Base-by-base conservation (phyloP, 2,329 filamentous ascomycete genomes). In the Cercospora beticola region DNA sequence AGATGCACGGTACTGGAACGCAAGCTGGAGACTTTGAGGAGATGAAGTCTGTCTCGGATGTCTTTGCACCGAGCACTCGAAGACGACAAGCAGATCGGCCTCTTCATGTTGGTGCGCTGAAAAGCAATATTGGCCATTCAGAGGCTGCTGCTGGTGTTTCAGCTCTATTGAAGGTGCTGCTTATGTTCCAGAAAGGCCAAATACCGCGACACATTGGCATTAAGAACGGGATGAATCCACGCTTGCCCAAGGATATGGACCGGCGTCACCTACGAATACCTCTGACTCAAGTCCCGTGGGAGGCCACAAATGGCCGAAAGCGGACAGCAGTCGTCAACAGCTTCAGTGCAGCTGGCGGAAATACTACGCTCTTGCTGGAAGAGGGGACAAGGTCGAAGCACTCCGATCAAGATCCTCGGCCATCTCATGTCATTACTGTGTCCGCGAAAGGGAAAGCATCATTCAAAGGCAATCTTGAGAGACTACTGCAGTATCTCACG, bases 281-380 rank as follows among this genome's bases (percentile, higher is more conserved):
- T 23, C 83, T 85, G 69, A 81, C 87, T 71, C 76, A 82, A 61
- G 86, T 75, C 0, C 71, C 78, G 0, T 84, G 82, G 78, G 28
- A 3, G 70, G 75, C 1, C 62, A 57, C 14, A 63, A 62, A 2
- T 12, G 76, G 72, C 14, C 69, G 68, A 26, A 74, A 79, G 64
- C 78, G 85, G 2, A 77, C 78, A 6, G 80, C 82, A 0, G 77
- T 82, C 23, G 78, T 90, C 70, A 92, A 92, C 81, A 91, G 90
- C 80, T 92, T 91, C 76, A 87, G 86, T 70, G 90, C 90, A 6
- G 88, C 90, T 64, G 90, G 90, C 71, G 90, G 90, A 36, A 92
- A 92, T 78, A 91, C 89, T 1, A 87, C 88, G 16, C 77, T 92
- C 26, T 78, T 92, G 6, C 74, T 92, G 1, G 87, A 91, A 74